Evolutionary conservation across 1,284 basidiomycete genomes (phyloP).

Genomic region (Melampsora occidentalis): DNA sequence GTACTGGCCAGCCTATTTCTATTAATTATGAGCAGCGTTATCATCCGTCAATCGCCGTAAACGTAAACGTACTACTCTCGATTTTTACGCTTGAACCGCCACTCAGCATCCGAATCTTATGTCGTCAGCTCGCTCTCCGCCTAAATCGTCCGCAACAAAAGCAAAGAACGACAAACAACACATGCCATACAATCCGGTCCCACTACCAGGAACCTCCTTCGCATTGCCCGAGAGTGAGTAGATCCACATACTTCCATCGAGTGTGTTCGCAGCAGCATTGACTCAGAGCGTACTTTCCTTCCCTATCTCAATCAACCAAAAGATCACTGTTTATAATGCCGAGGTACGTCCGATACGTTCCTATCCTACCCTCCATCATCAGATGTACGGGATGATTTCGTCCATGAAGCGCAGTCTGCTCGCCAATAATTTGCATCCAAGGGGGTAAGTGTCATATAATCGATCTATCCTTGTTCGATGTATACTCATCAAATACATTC

Average conservation of each 20-base stretch:
- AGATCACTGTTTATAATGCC: constrained; percentile 68
- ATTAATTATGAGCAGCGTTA: no score
- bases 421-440: constrained; percentile 76
- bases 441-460: background rate
- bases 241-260: background rate
- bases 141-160: no score
- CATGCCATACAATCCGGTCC: no score
- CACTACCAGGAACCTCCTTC: no score
- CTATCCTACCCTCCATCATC: constrained; percentile 50
- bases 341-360: constrained; percentile 53
- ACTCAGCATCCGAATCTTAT: no score
- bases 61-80: no score
- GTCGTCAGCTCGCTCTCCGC: no score
- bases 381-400: constrained; percentile 67
- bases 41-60: no score
- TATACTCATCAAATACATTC: background rate
- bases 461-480: background rate
- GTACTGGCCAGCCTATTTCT: no score
- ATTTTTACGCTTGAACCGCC: no score
- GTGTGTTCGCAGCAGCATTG: background rate
- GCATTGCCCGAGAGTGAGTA: constrained; percentile 64
- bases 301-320: constrained; percentile 26
- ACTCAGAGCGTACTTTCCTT: background rate
- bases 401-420: constrained; percentile 69
- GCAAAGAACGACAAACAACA: no score